Base-by-base conservation (phyloP, 2,329 filamentous ascomycete species). In the Stagonosporopsis vannaccii region DNA sequence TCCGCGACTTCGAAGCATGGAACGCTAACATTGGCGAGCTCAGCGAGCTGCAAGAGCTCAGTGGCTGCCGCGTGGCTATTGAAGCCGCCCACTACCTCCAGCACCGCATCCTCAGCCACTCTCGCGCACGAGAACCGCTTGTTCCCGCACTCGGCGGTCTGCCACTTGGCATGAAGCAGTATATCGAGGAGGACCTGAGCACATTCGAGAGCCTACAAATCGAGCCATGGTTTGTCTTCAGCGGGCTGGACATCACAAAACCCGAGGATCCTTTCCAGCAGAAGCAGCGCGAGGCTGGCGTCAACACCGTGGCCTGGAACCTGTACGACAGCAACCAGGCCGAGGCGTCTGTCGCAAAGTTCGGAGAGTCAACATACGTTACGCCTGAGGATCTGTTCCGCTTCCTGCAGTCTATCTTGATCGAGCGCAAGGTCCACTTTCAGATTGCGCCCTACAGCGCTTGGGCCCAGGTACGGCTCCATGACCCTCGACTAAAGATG, bases 41-140 rank as follows among this genome's bases (percentile, higher is more conserved):
- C 44, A 84, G 87, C 66, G 81, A 87, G 56, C 77, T 96, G 65
- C 82, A 87, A 58, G 85, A 90, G 60, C 82, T 97, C 66, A 86
- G 90, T 71, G 89, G 88, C 73, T 86, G 86, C 58, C 85, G 88
- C 50, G 85, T 97, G 68, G 93, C 89, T 62, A 87, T 98, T 69
- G 93, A 97, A 80, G 95, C 94, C 52, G 89, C 90, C 49, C 90
- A 96, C 77, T 98, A 95, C 76, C 85, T 99, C 62, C 85, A 89
- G 74, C 66, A 63, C 45, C 87, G 88, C 57, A 85, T 96, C 63
- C 86, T 97, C 68, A 69, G 70, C 55, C 68, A 70, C 19, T 62
- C 67, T 15, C 67, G 65, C 53, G 88, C 86, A 41, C 89, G 91
- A 71, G 95, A 99, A 76, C 93, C 94, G 37, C 87, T 99, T 30